Base-by-base conservation (phyloP, 352 stramenopile species). In the Globisporangium spiculum region DNA sequence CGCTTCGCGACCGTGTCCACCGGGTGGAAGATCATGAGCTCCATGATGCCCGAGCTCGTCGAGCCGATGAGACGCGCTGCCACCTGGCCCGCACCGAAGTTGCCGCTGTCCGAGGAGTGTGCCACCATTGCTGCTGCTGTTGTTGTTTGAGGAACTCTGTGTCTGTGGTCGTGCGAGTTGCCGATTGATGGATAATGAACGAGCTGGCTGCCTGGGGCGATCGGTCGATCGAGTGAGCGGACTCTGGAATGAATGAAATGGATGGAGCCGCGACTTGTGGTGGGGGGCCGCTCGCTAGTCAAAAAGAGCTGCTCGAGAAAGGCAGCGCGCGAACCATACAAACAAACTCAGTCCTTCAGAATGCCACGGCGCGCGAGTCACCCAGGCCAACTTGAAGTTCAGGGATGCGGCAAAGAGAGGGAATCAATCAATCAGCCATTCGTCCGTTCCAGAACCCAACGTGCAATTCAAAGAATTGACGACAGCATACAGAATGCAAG, bases 1-100 rank as follows among this genome's bases (percentile, higher is more conserved):
- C 94, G 93, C 80, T 98, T 98, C 58, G 95, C 94, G 30, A 98
- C 83, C 27, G 95, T 98, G 76, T 98, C 94, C 53, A 98, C 93
- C 3, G 94, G 93, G 79, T 98, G 95, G 79, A 98, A 98, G 63
- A 98, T 90, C 71, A 97, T 84, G 54, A 98, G 91, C 77, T 98
- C 95, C 26, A 88, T 93, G 38, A 98, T 80, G n/a, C 95, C 94
- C 26, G 95, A 96, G 65, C 88, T 84, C 30, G 92, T 97, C 57
- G 91, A 97, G 58, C 95, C 95, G 32, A 98, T 81, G 55, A 98
- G 85, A 62, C 94, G 89, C 68, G 83, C 88, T 22, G 84, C 79
- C 52, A 86, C 83, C 44, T 88, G 72, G 54, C 77, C 81, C n/a
- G 71, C 68, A 66, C 81, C 69, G 4, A 70, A 73, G 30, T 68